A percentile compares a stretch with the other conserved stretches of the same genome.
These are phyloP conservation scores for Theileria parva DNA, from an alignment of 169 alveolate species.

Conservation along the genomic window DNA sequence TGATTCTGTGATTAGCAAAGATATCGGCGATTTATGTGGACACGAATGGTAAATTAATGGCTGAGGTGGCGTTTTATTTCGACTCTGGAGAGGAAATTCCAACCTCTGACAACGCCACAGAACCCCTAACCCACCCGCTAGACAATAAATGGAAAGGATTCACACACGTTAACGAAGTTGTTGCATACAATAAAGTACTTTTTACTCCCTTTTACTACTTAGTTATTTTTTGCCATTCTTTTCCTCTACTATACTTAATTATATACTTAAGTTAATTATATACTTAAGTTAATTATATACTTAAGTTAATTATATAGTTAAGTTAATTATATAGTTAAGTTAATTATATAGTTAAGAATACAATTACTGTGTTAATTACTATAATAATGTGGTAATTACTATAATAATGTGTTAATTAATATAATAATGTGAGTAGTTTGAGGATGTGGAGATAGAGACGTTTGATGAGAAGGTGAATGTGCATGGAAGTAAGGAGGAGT, in stretches of 20 bases:
- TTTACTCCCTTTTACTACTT: no score
- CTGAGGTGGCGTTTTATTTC: constrained; percentile 60
- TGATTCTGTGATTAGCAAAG: no score
- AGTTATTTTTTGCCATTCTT: no score
- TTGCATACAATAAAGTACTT: constrained; percentile 56
- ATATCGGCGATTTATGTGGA: constrained; percentile 63
- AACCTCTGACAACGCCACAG: background rate
- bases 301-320: no score
- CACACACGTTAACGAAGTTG: constrained; percentile 59
- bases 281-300: no score
- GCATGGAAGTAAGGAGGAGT: constrained; percentile 42
- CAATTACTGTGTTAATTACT: no score
- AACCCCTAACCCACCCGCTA: background rate
- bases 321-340: no score
- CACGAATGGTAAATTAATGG: constrained; percentile 32
- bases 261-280: no score
- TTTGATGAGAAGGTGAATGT: constrained; percentile 51
- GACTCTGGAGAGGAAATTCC: constrained; percentile 57
- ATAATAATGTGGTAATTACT: no score
- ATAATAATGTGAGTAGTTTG: constrained; percentile 17
- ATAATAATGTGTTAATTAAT: background rate
- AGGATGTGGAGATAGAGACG: constrained; percentile 48
- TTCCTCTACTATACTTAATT: no score
- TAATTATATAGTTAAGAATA: no score
- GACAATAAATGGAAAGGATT: constrained; percentile 55